These are phyloP conservation scores for Stachybotrys elegans DNA, from an alignment of 2,329 filamentous ascomycete genomes.

Conservation along the genomic window DNA sequence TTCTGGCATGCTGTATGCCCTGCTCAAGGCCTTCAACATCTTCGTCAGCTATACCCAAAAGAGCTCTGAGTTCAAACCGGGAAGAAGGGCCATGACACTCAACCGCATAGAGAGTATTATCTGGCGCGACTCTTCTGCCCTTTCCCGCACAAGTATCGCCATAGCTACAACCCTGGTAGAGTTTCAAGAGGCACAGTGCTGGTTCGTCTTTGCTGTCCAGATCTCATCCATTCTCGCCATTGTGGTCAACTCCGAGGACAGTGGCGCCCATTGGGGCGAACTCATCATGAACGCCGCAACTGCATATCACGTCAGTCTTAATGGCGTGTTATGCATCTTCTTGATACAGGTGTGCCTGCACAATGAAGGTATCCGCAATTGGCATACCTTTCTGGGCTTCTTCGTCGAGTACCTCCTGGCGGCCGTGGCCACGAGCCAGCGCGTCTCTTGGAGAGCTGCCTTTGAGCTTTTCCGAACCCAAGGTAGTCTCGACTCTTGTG, in stretches of 20 bases:
- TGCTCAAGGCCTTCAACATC: slow-evolving; percentile 28
- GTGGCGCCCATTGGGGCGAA: slow-evolving; percentile 32
- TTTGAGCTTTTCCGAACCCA: slow-evolving; percentile 28
- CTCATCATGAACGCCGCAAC: slow-evolving; percentile 32
- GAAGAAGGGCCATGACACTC: slow-evolving; percentile 15
- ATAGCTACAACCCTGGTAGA: slow-evolving; percentile 35
- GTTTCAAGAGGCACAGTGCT: slow-evolving; percentile 33
- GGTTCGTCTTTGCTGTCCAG: slow-evolving; percentile 34
- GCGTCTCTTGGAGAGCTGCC: slow-evolving; percentile 26
- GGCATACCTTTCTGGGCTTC: slow-evolving; percentile 35
- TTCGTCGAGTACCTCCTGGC: slow-evolving; percentile 31
- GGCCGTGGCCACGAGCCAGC: slow-evolving; percentile 30
- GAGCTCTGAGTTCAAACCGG: slow-evolving; percentile 11
- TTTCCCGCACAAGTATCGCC: slow-evolving; percentile 32
- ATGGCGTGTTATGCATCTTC: slow-evolving; percentile 32
- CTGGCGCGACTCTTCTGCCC: slow-evolving; percentile 29
- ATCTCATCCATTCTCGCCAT: slow-evolving; percentile 35
- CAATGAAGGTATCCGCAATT: slow-evolving; percentile 33
- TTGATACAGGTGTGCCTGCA: slow-evolving; percentile 31
- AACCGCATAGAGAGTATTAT: slow-evolving; percentile 30
- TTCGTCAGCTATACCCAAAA: slow-evolving; percentile 27
- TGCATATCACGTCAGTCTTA: slow-evolving; percentile 31
- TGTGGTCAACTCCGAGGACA: slow-evolving; percentile 33
- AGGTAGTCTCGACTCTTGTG: slow-evolving; percentile 24
- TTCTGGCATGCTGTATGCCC: slow-evolving; percentile 25